Conservation (phyloP, 2,329 filamentous ascomycete species). For the Rhytidhysteron rufulum region DNA sequence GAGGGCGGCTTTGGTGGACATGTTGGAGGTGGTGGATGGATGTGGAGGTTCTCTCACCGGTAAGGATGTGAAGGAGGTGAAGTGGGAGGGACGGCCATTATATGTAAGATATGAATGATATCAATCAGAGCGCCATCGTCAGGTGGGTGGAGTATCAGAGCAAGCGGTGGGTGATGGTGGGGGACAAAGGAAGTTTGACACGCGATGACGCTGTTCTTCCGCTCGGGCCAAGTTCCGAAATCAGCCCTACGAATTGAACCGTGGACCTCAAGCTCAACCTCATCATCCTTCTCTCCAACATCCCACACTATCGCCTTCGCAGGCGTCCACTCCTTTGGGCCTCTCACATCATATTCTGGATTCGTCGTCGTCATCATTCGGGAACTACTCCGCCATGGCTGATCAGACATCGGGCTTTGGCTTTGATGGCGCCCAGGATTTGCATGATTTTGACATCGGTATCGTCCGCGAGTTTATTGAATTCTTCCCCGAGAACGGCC, state of each 20-base stretch:
- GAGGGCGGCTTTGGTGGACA: conserved; percentile 63
- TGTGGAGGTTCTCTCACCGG: neutral
- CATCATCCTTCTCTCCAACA: neutral
- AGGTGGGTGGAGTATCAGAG: too few relatives aligned
- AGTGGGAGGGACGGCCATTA: neutral
- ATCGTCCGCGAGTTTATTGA: conserved; percentile 76
- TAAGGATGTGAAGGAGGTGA: neutral
- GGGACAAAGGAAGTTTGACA: neutral
- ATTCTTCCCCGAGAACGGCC: conserved; percentile 79
- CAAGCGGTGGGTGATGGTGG: too few relatives aligned
- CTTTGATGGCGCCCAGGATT: conserved; percentile 28
- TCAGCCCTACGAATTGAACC: conserved; percentile 31
- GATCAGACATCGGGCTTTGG: conserved; percentile 8
- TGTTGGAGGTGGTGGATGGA: conserved; percentile 7
- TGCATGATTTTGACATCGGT: conserved; percentile 68
- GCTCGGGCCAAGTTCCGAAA: conserved; percentile 19
- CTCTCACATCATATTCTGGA: too few relatives aligned
- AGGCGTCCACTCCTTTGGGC: neutral
- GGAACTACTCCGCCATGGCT: neutral
- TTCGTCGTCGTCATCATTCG: neutral
- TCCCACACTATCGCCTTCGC: neutral
- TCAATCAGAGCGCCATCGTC: too few relatives aligned
- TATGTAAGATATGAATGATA: too few relatives aligned
- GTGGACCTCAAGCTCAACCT: conserved; percentile 8
- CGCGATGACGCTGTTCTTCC: neutral